Evolutionary conservation across 148 eudicot species (phyloP), one percentile per base, ranked within the genome.

Genomic region (Drosera capensis): DNA sequence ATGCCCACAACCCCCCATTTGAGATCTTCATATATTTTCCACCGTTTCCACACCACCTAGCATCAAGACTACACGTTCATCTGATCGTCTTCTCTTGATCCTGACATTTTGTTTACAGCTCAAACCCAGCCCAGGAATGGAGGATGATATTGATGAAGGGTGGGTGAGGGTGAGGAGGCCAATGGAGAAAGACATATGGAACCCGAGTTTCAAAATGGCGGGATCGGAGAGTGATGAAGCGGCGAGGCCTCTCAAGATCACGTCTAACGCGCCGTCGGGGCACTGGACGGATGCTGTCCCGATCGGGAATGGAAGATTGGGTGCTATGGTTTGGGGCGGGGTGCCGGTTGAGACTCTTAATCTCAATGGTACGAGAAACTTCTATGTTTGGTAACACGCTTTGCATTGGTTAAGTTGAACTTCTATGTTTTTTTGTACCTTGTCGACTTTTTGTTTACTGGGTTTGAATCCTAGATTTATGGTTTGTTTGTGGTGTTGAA

Each of bases 231-330:
- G 50, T 38, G 48, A 15, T 0, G 58, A 65, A 48, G 15, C 25
- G 45, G 36, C 50, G 34, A 60, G 34, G 52, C 44, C 64, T 40
- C 65, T 85, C 17, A 70, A 85, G 59, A 71, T 85, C 25, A 44
- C 56, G 21, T 80, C 75, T 30, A 54, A 43, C 58, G 80, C 16
- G 12, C 68, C 72, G n/a, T 90, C 95, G 2, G 62, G 68, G 51
- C 73, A 77, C 65, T 85, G 95, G 95, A 85, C 95, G 49, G 90
- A 85, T 57, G 95, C 82, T 45, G 57, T 80, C 43, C 95, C 95
- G n/a, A 68, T 80, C 44, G 90, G 95, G 2, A 77, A 77, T 72
- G 95, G 95, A 16, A 65, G 80, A 13, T 65, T 85, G 41, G 95
- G 95, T 49, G 90, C 82, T 29, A 85, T 80, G 90, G 50, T 85